Base-by-base conservation (phyloP, 129 eudicot genomes). In the Ambrosia artemisiifolia region DNA sequence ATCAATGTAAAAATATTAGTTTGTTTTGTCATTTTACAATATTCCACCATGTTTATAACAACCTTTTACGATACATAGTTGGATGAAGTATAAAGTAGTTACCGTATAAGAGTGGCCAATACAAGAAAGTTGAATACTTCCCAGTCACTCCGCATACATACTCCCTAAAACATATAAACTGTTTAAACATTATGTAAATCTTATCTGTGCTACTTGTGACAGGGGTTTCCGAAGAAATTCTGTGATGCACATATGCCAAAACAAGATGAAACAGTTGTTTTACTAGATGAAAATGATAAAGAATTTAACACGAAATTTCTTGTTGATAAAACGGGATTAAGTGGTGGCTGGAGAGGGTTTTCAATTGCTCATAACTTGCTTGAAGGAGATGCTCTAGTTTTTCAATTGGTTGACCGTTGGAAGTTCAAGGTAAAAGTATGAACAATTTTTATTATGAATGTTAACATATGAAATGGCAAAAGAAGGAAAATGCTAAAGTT, bases 261-360 rank as follows among this genome's bases (percentile, higher is more conserved):
- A 46, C 78, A 81, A 20, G 96, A 88, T 64, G 74, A 76, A 33
- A 79, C 66, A 2, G 77, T 86, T 49, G 82, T 81, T 35, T 67
- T 88, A 70, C 80, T 88, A 42, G 89, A 86, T 78, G 96, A 86
- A 74, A 64, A 51, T 68, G 85, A 74, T 9, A 51, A 63, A 32
- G 84, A 83, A 56, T 82, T 53, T 11, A 63, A 46, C 14, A 86
- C 92, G 4, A 81, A 78, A 63, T 89, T 67, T 78, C 87, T 87
- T 14, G 77, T 79, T 48, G 72, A 46, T 30, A 88, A 85, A 55
- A 67, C 36, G 46, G 95, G 91, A 54, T 66, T 88, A 40, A 88
- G 95, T 65, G 91, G 50, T 51, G 95, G 96, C 3, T 88, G 96
- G 96, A 83, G 89, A 73, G 96, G 88, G 30, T 88, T 85, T 64